Evolutionary conservation across 2,329 filamentous ascomycete species (phyloP), one percentile per base, ranked within the genome.

Genomic region (Conoideocrella luteorostrata): DNA sequence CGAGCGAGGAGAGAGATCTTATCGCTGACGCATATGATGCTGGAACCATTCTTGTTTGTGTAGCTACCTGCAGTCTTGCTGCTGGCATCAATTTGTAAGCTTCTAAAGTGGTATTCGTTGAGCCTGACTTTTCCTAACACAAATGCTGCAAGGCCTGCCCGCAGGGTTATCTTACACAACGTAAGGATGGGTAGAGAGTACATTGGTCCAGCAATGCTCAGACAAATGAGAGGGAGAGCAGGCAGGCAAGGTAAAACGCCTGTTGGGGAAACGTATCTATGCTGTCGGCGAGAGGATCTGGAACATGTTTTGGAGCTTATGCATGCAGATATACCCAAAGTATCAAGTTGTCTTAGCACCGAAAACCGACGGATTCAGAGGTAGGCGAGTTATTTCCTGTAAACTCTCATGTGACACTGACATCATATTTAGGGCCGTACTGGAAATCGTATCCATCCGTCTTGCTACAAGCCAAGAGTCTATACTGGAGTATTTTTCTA

Each of bases 211-310:
- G 80, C 85, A 4, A 86, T 90, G 81, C 69, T 90, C 61, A 78
- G 84, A 39, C 86, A 90, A 62, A 90, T 89, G 86, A 77, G 84
- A 56, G 86, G 86, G 3, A 75, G 86, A 47, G 86, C 86, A 17
- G 86, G 86, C 6, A 75, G 86, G 43, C 88, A 88, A 62, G 86
- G 86, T 39, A 89, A 88, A 56, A 84, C 87, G 44, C 82, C 86
- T 40, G 68, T 86, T 37, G 86, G 86, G 2, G 86, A 89, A 64
- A 89, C 84, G 2, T 89, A 85, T 58, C 67, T 89, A 1, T 88
- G 85, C 57, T 89, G 85, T 55, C 75, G 80, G 23, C 75, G 80
- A 53, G 63, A 69, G 9, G 86, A 89, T 52, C 62, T 89, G 12
- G 81, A 86, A 55, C 77, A 77, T 13, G 82, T 88, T 4, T 72